Conservation (phyloP, 129 eudicot species). For the Centaurea solstitialis region DNA sequence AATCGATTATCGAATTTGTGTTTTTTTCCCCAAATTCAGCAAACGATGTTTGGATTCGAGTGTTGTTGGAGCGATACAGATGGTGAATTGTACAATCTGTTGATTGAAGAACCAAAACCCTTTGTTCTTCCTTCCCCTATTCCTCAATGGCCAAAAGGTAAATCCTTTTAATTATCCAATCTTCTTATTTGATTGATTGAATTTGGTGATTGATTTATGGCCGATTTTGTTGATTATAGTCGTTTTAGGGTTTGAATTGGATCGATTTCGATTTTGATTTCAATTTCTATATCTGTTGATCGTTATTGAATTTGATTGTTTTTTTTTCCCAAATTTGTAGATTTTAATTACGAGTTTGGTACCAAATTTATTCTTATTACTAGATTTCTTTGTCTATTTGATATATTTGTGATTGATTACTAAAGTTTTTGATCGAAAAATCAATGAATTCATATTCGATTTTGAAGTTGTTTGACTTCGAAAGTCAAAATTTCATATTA, state of each 20-base stretch:
- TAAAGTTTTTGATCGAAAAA: neutral
- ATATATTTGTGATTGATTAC: neutral
- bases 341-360: neutral
- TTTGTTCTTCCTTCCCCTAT: slow-evolving; percentile 75
- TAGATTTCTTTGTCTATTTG: neutral
- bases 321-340: neutral
- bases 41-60: slow-evolving; percentile 54
- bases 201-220: neutral
- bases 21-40: neutral
- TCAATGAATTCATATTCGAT: neutral
- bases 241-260: slow-evolving; percentile 4
- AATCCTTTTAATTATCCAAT: neutral
- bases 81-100: slow-evolving; percentile 28
- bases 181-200: neutral
- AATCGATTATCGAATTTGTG: neutral
- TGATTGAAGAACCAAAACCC: slow-evolving; percentile 38
- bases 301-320: slow-evolving; percentile 2
- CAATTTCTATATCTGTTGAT: slow-evolving; percentile 3
- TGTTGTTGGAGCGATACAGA: slow-evolving; percentile 51
- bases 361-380: neutral
- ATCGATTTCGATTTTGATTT: neutral
- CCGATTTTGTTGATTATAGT: neutral
- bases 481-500: neutral
- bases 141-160: slow-evolving; percentile 95
- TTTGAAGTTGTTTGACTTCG: neutral